Percentiles rank a stretch among this genome's conserved stretches.
Conservation (phyloP, 139 green algal species). For the Volvox africanus region DNA sequence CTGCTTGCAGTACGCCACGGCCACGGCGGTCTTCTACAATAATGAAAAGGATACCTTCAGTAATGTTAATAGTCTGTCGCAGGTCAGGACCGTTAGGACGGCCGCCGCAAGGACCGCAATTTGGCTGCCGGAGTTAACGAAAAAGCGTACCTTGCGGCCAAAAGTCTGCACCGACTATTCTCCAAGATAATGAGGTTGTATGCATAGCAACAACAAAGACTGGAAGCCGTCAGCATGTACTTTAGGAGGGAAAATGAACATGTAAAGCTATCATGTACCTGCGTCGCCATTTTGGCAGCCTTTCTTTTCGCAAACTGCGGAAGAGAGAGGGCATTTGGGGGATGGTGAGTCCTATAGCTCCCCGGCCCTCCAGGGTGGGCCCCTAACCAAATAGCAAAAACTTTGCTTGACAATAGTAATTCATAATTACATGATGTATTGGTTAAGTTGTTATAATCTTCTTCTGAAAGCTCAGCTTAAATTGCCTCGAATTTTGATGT, state of each 20-base stretch:
- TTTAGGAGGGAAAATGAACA: background rate
- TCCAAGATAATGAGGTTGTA: background rate
- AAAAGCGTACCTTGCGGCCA: constrained; percentile 87
- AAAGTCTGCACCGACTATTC: constrained; percentile 96
- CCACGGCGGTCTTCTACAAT: constrained; percentile 96
- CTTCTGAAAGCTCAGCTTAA: no score
- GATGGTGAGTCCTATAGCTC: no score
- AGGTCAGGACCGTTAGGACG: background rate
- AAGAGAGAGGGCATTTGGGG: background rate
- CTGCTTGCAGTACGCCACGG: constrained; percentile 94
- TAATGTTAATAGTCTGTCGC: background rate
- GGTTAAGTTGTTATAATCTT: no score
- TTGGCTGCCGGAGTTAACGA: background rate
- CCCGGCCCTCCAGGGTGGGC: no score
- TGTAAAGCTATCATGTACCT: background rate
- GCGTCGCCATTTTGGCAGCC: constrained; percentile 51
- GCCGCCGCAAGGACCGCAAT: background rate
- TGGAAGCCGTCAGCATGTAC: constrained; percentile 35
- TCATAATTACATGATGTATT: no score
- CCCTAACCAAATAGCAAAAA: no score
- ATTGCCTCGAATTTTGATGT: no score
- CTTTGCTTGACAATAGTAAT: no score
- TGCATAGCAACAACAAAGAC: background rate
- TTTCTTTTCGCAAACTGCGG: constrained; percentile 12
- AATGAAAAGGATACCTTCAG: background rate